Base-by-base conservation (phyloP, 2,329 filamentous ascomycete genomes). In the Aspergillus pseudotamarii region DNA sequence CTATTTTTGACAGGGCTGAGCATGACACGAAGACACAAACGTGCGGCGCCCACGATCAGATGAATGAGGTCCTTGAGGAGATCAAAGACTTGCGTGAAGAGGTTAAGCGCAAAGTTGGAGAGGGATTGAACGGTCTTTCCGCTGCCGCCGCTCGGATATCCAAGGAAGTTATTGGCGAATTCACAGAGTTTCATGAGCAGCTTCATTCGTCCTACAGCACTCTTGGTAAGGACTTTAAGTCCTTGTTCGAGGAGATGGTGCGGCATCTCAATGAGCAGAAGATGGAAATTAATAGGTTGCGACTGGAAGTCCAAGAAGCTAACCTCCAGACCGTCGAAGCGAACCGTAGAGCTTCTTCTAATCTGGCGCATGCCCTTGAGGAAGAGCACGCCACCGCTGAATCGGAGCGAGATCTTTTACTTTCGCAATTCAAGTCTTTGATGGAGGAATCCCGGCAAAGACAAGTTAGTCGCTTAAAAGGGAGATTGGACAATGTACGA, bases 51-150 rank as follows among this genome's bases (percentile, higher is more conserved):
- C 92, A 91, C 71, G 88, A 94, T 55, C 91, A 94, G 61, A 93
- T 97, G 91, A 94, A 97, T 71, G 83, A 87, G n/a, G 90, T 97
- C 1, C 84, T 99, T 11, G 92, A 95, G 71, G 94, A 96, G 75
- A 97, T 98, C 75, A 94, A 94, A 75, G 88, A 87, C n/a, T 84
- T 98, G 28, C 88, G 94, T 26, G 91, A 97, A 75, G 89, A 92
- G 59, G 92, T 98, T 58, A 97, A 97, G 81, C 83, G 86, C 56
- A 90, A 91, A 65, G 92, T 98, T 55, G 92, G 92, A 2, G 89
- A 93, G 72, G 94, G 94, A 10, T 83, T 98, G 50, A 89, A 92
- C 71, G 89, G 92, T 30, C 88, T 98, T 26, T 93, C 93, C 2
- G 86, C 86, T 12, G 93, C 94, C 11, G 93, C 94, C 1, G 92